Percentiles rank a stretch among this genome's conserved stretches.
Evolutionary conservation across 371 early-diverging fungal species (phyloP).

Genomic region (Mucor lusitanicus): DNA sequence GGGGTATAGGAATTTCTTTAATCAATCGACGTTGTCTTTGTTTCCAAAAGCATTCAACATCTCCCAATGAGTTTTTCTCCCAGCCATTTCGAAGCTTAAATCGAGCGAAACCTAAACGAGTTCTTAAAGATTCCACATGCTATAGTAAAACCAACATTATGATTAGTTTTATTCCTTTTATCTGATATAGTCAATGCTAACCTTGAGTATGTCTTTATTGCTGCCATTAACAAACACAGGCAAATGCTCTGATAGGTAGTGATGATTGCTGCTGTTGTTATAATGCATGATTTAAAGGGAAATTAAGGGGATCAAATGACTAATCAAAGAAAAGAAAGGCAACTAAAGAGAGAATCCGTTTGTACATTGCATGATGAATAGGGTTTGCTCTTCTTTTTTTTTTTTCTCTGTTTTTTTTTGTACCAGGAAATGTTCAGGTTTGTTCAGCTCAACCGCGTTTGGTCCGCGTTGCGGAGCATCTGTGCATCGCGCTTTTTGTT

Average conservation of each 20-base stretch:
- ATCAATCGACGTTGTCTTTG: constrained; percentile 28
- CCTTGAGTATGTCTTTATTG: constrained; percentile 5
- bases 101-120: constrained; percentile 39
- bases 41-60: constrained; percentile 45
- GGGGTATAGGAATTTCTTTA: constrained; percentile 38
- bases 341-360: neutral
- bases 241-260: neutral
- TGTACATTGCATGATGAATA: neutral
- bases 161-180: neutral
- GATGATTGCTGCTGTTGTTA: neutral
- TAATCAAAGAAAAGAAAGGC: neutral
- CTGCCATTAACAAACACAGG: neutral
- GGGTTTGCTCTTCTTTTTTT: neutral
- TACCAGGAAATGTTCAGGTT: neutral
- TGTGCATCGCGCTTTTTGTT: neutral
- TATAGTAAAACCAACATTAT: neutral
- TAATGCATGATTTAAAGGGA: constrained; percentile 2
- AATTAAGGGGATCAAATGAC: neutral
- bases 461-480: neutral
- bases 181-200: neutral
- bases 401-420: neutral
- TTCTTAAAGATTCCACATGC: constrained; percentile 37
- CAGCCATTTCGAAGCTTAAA: constrained; percentile 47
- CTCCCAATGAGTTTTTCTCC: constrained; percentile 35
- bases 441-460: neutral